Evolutionary conservation across 176 grass and related monocot genomes (phyloP).

Genomic region (Poa pratensis): DNA sequence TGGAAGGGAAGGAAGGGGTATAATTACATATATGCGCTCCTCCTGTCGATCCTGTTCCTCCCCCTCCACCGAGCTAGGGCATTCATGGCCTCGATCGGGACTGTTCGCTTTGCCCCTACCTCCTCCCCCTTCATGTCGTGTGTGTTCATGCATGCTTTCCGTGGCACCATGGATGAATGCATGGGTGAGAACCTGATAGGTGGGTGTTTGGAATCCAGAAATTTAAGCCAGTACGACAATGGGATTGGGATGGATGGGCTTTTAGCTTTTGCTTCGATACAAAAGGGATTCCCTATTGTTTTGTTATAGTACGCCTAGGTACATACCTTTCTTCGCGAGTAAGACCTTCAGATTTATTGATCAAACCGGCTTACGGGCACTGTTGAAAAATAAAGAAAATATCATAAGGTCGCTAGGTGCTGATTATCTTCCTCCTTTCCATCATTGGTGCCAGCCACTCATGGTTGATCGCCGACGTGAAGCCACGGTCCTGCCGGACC

Average conservation of each 20-base stretch:
- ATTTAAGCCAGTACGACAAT: not conserved
- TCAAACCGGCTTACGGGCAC: too few species aligned
- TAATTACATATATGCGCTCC: not conserved
- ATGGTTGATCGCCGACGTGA: too few species aligned
- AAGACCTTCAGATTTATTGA: too few species aligned
- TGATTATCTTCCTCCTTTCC: too few species aligned
- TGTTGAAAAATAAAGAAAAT: too few species aligned
- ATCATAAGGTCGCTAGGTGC: too few species aligned
- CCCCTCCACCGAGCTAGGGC: not conserved
- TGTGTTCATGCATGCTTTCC: conserved; percentile 24
- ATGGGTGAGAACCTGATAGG: not conserved
- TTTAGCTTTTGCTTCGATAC: not conserved
- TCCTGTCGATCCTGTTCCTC: conserved; percentile 24
- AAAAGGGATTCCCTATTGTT: too few species aligned
- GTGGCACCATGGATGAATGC: not conserved
- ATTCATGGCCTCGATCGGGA: conserved; percentile 29
- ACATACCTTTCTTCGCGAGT: too few species aligned
- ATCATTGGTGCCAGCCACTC: too few species aligned
- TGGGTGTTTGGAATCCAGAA: conserved; percentile 26
- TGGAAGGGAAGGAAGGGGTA: not conserved
- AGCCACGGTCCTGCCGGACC: too few species aligned
- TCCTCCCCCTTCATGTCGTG: conserved; percentile 5
- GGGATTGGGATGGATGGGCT: not conserved
- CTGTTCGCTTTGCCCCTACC: conserved; percentile 30
- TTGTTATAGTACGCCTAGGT: too few species aligned